These are phyloP conservation scores for Ophiorrhiza pumila DNA, from an alignment of 257 asterid species.

Conservation along the genomic window DNA sequence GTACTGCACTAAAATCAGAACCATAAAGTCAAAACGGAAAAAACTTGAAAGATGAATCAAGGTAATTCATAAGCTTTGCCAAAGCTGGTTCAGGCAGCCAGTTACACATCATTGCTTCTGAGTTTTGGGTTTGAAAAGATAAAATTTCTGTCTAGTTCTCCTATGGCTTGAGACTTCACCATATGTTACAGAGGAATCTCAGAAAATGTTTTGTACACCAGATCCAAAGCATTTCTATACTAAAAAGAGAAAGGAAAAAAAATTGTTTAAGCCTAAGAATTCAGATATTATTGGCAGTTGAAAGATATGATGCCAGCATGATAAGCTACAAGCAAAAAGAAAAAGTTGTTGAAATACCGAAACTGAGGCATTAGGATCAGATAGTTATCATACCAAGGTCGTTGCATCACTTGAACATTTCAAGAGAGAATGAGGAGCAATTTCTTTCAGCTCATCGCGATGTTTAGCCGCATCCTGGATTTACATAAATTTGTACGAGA, in stretches of 20 bases:
- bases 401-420: conserved; percentile 79
- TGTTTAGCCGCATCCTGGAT: conserved; percentile 63
- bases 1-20: not conserved
- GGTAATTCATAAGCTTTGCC: too few relatives aligned
- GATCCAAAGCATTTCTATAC: not conserved
- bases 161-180: not conserved
- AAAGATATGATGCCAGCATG: not conserved
- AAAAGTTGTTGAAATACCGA: not conserved
- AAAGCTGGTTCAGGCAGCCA: not conserved
- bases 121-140: too few relatives aligned
- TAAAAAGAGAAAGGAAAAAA: too few relatives aligned
- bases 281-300: not conserved
- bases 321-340: not conserved
- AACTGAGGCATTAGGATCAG: not conserved
- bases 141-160: not conserved
- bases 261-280: not conserved
- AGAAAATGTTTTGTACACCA: not conserved
- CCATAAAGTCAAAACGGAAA: not conserved
- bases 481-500: not conserved
- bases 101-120: too few relatives aligned
- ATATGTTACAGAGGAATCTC: not conserved
- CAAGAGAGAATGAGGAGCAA: conserved; percentile 62
- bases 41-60: not conserved
- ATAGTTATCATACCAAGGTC: conserved; percentile 52
- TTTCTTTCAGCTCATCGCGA: conserved; percentile 58